Evolutionary conservation across 1,284 basidiomycete genomes (phyloP).

Genomic region (Schizophyllum amplum): DNA sequence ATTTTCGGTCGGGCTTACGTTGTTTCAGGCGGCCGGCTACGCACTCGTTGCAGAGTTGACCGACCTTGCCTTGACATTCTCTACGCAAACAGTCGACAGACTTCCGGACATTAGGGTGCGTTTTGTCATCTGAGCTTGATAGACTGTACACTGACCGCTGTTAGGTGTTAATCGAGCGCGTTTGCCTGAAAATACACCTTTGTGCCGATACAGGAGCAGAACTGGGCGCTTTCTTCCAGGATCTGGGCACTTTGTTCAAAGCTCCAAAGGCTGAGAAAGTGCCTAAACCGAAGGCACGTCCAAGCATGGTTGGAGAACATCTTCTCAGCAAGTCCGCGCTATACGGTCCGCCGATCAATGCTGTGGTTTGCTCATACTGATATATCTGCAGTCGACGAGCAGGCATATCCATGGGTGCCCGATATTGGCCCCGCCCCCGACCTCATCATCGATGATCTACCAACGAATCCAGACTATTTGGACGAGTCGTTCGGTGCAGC

Average conservation of each 20-base stretch:
- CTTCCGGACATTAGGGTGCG: slow-evolving; percentile 34
- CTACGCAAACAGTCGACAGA: slow-evolving; percentile 20
- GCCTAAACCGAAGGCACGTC: slow-evolving; percentile 12
- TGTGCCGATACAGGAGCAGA: slow-evolving; percentile 63
- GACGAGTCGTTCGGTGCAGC: slow-evolving; percentile 75
- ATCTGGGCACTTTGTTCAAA: slow-evolving; percentile 35
- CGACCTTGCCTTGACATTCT: slow-evolving; percentile 36
- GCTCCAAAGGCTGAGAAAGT: slow-evolving; percentile 25
- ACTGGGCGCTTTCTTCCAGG: slow-evolving; percentile 41
- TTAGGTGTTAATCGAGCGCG: slow-evolving; percentile 42
- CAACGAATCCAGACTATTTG: slow-evolving; percentile 82
- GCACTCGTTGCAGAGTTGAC: slow-evolving; percentile 58
- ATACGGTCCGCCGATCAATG: background rate
- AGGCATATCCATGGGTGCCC: slow-evolving; percentile 70
- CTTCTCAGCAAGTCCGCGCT: background rate
- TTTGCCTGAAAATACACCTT: slow-evolving; percentile 46
- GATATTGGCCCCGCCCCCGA: slow-evolving; percentile 76
- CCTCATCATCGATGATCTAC: slow-evolving; percentile 88
- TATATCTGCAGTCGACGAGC: slow-evolving; percentile 73
- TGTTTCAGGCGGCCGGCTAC: slow-evolving; percentile 53
- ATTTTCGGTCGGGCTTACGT: too few species aligned
- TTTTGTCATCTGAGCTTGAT: slow-evolving; percentile 1
- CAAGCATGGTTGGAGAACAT: slow-evolving; percentile 26
- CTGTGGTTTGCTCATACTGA: background rate
- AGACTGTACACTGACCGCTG: background rate